Percentiles rank a stretch among this genome's conserved stretches.
These are phyloP conservation scores for Neurospora sp. DNA, from an alignment of 495 filamentous ascomycete genomes.

Conservation along the genomic window DNA sequence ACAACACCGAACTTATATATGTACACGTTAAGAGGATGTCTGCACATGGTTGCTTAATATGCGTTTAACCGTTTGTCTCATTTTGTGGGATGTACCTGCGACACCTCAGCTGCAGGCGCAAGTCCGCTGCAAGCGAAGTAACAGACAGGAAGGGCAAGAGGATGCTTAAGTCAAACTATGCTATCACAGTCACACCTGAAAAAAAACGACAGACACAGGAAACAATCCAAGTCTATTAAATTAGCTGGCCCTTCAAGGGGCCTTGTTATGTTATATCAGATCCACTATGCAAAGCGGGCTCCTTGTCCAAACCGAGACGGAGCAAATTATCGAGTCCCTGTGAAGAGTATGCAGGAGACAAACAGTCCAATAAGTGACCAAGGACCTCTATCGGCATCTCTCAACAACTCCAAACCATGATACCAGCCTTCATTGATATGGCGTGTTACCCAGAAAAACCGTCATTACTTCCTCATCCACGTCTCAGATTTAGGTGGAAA, in stretches of 20 bases:
- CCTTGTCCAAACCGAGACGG: neutral
- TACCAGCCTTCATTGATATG: neutral
- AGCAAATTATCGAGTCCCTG: conserved; percentile 1
- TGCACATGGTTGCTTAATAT: too few species aligned
- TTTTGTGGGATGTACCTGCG: too few species aligned
- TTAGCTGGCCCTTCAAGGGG: neutral
- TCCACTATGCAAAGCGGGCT: neutral
- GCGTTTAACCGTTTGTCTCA: too few species aligned
- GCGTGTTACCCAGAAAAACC: conserved; percentile 1
- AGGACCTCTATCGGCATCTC: neutral
- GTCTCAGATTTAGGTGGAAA: conserved; percentile 40
- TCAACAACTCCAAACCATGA: conserved; percentile 8
- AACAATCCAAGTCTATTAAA: neutral
- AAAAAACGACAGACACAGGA: neutral
- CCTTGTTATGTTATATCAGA: neutral
- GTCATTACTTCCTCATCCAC: neutral
- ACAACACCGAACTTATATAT: too few species aligned
- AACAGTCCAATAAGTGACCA: conserved; percentile 3
- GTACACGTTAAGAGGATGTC: too few species aligned
- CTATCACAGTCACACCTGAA: neutral
- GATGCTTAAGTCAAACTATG: neutral
- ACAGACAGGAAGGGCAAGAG: neutral
- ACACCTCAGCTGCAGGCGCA: too few species aligned
- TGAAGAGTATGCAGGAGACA: conserved; percentile 1
- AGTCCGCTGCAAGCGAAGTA: too few species aligned